These are phyloP conservation scores for Leucosporidium creatinivorum DNA, from an alignment of 768 basidiomycete genomes.

Conservation along the genomic window DNA sequence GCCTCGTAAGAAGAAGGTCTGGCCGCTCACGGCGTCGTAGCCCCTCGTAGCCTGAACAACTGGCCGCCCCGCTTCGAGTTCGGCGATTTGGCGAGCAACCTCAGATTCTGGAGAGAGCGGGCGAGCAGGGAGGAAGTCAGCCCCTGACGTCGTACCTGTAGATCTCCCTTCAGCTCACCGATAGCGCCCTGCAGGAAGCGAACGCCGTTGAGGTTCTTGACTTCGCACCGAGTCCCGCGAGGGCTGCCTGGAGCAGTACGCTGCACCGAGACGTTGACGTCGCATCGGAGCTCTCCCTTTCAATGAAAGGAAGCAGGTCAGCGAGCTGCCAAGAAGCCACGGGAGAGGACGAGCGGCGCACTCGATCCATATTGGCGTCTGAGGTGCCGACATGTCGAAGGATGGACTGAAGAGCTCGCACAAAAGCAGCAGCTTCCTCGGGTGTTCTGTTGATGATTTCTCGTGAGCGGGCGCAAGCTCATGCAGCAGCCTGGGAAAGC, in stretches of 20 bases:
- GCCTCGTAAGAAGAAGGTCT: constrained; percentile 72
- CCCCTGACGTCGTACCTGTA: no score
- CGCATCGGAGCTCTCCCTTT: constrained; percentile 87
- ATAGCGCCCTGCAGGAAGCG: constrained; percentile 78
- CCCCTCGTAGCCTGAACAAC: constrained; percentile 84
- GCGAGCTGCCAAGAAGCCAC: no score
- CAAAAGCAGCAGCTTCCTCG: constrained; percentile 83
- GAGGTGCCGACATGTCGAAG: constrained; percentile 77
- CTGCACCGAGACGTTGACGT: constrained; percentile 90
- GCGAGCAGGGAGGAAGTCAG: background rate
- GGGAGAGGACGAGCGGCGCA: constrained; percentile 37
- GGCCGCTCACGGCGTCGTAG: constrained; percentile 70
- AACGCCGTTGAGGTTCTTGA: constrained; percentile 93
- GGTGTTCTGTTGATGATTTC: constrained; percentile 50
- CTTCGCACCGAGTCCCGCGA: constrained; percentile 74
- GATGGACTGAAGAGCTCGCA: constrained; percentile 69
- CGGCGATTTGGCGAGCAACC: constrained; percentile 64
- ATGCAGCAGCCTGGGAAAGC: background rate
- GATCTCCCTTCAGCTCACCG: constrained; percentile 46
- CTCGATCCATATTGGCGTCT: constrained; percentile 96
- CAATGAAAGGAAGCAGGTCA: no score
- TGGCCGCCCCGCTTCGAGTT: constrained; percentile 46
- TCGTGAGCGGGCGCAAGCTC: background rate
- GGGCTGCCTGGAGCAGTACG: constrained; percentile 49
- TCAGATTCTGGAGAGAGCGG: constrained; percentile 60